Evolutionary conservation across 192 early-diverging fungal genomes (phyloP).

Genomic region (Gonapodya sp.): DNA sequence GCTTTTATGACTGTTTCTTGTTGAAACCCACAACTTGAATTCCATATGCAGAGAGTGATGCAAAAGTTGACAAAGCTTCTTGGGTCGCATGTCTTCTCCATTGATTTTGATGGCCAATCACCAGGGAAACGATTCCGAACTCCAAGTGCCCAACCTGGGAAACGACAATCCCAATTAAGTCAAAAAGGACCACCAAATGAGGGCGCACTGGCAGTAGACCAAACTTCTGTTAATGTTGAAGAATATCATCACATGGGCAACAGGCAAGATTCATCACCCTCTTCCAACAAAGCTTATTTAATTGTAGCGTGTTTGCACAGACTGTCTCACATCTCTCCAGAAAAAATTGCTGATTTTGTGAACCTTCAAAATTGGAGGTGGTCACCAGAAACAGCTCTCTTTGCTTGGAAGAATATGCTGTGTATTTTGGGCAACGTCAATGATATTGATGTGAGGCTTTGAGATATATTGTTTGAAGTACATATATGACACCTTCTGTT

Average conservation of each 20-base stretch:
- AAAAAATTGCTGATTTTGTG: conserved; percentile 43
- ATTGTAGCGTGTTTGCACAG: no score
- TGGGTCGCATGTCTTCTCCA: conserved; percentile 41
- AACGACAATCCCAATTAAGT: conserved; percentile 17
- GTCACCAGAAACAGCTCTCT: conserved; percentile 27
- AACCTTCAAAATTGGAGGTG: conserved; percentile 36
- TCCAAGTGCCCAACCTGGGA: conserved; percentile 15
- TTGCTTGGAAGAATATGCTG: conserved; percentile 70
- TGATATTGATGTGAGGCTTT: conserved; percentile 40
- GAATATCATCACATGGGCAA: not conserved
- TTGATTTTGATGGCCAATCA: conserved; percentile 41
- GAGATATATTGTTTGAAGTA: not conserved
- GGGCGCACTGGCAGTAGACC: no score
- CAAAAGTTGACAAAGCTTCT: conserved; percentile 49
- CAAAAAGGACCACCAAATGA: conserved; percentile 15
- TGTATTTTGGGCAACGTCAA: conserved; percentile 68
- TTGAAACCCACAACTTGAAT: not conserved
- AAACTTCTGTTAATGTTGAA: no score
- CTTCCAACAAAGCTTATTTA: no score
- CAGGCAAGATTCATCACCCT: no score
- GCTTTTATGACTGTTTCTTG: conserved; percentile 8
- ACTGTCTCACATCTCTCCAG: no score
- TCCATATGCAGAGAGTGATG: conserved; percentile 41
- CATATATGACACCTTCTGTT: not conserved
- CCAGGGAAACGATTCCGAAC: not conserved